Evolutionary conservation across 805 yeast species (phyloP), one percentile per base, ranked within the genome.

Genomic region (Schizosaccharomyces octosporus): DNA sequence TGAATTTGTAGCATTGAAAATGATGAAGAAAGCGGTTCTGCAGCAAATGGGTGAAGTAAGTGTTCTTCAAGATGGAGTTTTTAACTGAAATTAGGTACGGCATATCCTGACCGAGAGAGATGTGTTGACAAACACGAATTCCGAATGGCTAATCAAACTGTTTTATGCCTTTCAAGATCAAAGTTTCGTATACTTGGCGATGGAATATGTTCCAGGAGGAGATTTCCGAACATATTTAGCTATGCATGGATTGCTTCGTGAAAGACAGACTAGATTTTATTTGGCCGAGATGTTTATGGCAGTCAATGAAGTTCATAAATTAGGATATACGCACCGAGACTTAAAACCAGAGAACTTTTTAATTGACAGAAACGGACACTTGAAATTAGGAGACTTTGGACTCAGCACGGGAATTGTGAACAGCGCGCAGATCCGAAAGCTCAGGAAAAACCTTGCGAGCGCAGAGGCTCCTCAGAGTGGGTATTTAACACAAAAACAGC

Each of bases 191-290:
- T 93, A 87, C 67, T 76, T 93, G 68, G 98, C 98, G 1, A 93
- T 93, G 98, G 98, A 93, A 71, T 93, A 86, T 72, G 98, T 93
- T 17, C 97, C 98, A 11, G 98, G 98, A 63, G 98, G 98, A 61
- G 98, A 93, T 70, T 93, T 87, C 75, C 83, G 98, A 70, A 93
- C 98, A 0, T 74, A 93, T 64, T 79, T 93, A 65, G 88, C 88
- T 71, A 90, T 88, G 70, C 89, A 97, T 4, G 95, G 95, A 43
- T 85, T 85, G 63, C 75, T 93, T 66, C 85, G 86, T 64, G 95
- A 97, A 1, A 88, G 94, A 2, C 97, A 93, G 69, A 94, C 97
- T 0, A 79, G 98, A 62, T 93, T 93, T 73, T 93, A 93, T 71
- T 79, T 90, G 65, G 82, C 90, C 64, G 97, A 93, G 72, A 93